Evolutionary conservation across 2,329 filamentous ascomycete species (phyloP), one percentile per base, ranked within the genome.

Genomic region (Aotearoamyces nothofagi): DNA sequence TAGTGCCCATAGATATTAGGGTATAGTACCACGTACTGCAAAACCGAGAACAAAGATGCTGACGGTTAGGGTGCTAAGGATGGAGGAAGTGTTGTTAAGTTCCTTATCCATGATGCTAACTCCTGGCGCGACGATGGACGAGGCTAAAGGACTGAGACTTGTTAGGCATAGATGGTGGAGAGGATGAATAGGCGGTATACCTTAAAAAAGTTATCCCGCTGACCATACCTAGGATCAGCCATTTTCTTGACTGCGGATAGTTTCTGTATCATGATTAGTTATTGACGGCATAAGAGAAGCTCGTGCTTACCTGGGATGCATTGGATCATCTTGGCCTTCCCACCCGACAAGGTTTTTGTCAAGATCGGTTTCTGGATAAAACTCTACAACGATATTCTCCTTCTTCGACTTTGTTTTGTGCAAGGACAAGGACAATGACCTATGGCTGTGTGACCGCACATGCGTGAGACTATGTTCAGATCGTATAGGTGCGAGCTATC

Each of bases 1-100:
- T n/a, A n/a, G n/a, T n/a, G n/a, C n/a, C n/a, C n/a, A n/a, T n/a
- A n/a, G n/a, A n/a, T n/a, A n/a, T n/a, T n/a, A n/a, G n/a, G n/a
- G n/a, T n/a, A n/a, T n/a, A n/a, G n/a, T n/a, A n/a, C n/a, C n/a
- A n/a, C n/a, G n/a, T n/a, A n/a, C 48, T 11, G 57, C 60, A 36
- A 70, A 74, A 2, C 68, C 68, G 0, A 76, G 49, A 2, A 76
- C 49, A 43, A 71, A 77, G 33, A 77, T 71, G 26, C 33, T 38
- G 12, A 47, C 42, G 12, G 32, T 29, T 9, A 47, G 32, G 11
- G 39, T 30, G 14, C 33, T 38, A 16, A 45, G 33, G 17, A 45
- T 34, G 10, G 19, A 23, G 12, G 39, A 43, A 5, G 32, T 35
- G 16, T 43, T 47, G 17, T 40, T 24, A 24, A 45, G 41, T 1